phyloP scores from a whole-genome alignment of 176 grass and related monocot species.

The Oryza punctata region DNA sequence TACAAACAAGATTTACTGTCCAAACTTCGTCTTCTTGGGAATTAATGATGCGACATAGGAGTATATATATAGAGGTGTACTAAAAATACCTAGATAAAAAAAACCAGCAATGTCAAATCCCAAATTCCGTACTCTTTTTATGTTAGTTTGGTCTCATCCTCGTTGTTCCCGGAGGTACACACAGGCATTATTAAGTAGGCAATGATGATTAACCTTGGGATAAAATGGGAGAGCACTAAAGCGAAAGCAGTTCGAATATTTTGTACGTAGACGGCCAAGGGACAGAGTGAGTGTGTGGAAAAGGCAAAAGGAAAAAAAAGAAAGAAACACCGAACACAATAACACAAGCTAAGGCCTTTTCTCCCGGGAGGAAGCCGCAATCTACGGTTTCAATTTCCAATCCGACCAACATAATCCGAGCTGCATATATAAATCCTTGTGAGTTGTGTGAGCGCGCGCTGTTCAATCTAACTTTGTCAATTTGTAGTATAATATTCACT shows the following conservation, averaged over 20 bases:
- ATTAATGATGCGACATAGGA: neutral
- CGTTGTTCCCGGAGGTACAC: neutral
- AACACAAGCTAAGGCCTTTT: neutral
- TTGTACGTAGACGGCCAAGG: neutral
- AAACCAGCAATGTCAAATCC: neutral
- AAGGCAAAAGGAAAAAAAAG: neutral
- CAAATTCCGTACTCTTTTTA: neutral
- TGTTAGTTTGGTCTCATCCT: neutral
- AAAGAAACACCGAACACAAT: neutral
- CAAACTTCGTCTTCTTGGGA: no score
- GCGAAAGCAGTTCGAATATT: slow-evolving; percentile 13
- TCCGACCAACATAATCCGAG: neutral
- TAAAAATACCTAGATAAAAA: neutral
- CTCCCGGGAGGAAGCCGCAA: slow-evolving; percentile 1
- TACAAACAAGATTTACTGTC: no score
- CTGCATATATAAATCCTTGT: neutral
- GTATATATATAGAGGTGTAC: neutral
- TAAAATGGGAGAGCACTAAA: slow-evolving; percentile 14
- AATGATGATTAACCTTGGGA: neutral
- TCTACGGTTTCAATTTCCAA: slow-evolving; percentile 10
- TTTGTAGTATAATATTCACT: no score
- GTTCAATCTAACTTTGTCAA: no score
- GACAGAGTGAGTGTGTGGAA: neutral
- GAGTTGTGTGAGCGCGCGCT: no score
- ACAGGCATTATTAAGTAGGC: neutral